Base-by-base conservation (phyloP, 2,329 filamentous ascomycete species). In the Diaporthe amygdali region DNA sequence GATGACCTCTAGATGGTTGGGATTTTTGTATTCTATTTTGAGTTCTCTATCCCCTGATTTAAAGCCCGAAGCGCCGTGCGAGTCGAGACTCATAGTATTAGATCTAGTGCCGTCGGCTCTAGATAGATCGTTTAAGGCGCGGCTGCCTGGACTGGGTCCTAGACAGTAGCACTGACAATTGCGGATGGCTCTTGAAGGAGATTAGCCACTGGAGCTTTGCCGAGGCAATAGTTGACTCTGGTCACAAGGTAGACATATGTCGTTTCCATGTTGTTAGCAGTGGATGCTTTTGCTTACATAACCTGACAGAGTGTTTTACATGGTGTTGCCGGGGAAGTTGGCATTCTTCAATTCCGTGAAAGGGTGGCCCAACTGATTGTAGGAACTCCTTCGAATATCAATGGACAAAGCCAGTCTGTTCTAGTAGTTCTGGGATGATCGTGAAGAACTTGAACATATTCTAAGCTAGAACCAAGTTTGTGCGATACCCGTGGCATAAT, bases 241-340 rank as follows among this genome's bases (percentile, higher is more conserved):
- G 41, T 17, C 41, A 17, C 41, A 44, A 14, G 41, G 41, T 20
- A 44, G 41, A 17, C 20, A 44, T 17, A 17, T 44, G 41, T 44
- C 41, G 41, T 44, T 7, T 20, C 41, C 41, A 44, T 20, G 41
- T 3, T 44, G 3, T 44, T 17, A 7, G 41, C 15, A 44, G 9
- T 44, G 41, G 17, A 44, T 44, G 2, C 41, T 44, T 20, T 20
- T 44, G 7, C 41, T 44, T 44, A 17, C 15, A 44, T 14, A 17
- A 44, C 20, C 20, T 17, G 41, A 44, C 41, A 44, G n/a, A 44
- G 41, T 20, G 41, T 44, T 44, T 20, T 20, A 17, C 41, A 76
- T 88, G 20, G 80, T 88, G 30, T 74, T 88, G 32, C 84, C 88
- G 9, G 76, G 71, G 14, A 52, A 74, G 1, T 73, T 72, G 12